phyloP scores from a whole-genome alignment of 2,329 filamentous ascomycete species.

The Grosmannia penicillata region DNA sequence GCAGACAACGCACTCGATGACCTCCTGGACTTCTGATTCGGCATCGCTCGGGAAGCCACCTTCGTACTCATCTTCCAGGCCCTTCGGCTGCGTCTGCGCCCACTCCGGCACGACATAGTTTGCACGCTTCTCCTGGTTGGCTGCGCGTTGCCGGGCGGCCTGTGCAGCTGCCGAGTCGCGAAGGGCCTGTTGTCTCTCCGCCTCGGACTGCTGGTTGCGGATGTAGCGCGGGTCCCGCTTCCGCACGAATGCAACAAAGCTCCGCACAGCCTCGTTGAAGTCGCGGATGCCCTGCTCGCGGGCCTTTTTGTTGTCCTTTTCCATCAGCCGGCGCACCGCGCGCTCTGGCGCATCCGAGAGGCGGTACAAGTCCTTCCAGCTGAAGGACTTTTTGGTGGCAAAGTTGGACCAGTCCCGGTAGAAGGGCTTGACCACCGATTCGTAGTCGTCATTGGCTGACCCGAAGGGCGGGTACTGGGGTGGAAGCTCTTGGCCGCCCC shows the following conservation, averaged over 20 bases:
- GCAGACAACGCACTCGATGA: slow-evolving; percentile 65
- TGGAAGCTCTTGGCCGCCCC: slow-evolving; percentile 39
- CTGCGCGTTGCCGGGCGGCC: slow-evolving; percentile 67
- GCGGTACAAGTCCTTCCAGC: slow-evolving; percentile 78
- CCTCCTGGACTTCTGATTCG: slow-evolving; percentile 35
- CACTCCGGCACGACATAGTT: slow-evolving; percentile 44
- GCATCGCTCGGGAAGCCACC: slow-evolving; percentile 46
- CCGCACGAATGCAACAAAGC: slow-evolving; percentile 73
- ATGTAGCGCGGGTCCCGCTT: slow-evolving; percentile 83
- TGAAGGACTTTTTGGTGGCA: slow-evolving; percentile 69
- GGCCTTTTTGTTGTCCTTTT: slow-evolving; percentile 81
- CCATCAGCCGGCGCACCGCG: slow-evolving; percentile 68
- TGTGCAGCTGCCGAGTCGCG: slow-evolving; percentile 71
- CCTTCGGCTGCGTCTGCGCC: slow-evolving; percentile 15
- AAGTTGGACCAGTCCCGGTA: slow-evolving; percentile 73
- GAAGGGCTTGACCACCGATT: slow-evolving; percentile 64
- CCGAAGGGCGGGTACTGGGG: slow-evolving; percentile 71
- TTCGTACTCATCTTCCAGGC: slow-evolving; percentile 30
- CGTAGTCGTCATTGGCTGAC: slow-evolving; percentile 56
- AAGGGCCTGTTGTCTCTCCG: slow-evolving; percentile 63
- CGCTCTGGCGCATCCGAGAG: slow-evolving; percentile 80
- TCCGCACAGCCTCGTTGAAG: slow-evolving; percentile 84
- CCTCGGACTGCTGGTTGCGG: slow-evolving; percentile 61
- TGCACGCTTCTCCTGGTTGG: slow-evolving; percentile 56
- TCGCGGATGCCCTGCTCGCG: slow-evolving; percentile 72